phyloP scores from a whole-genome alignment of 2,329 filamentous ascomycete species.

The Colletotrichum karsti region DNA sequence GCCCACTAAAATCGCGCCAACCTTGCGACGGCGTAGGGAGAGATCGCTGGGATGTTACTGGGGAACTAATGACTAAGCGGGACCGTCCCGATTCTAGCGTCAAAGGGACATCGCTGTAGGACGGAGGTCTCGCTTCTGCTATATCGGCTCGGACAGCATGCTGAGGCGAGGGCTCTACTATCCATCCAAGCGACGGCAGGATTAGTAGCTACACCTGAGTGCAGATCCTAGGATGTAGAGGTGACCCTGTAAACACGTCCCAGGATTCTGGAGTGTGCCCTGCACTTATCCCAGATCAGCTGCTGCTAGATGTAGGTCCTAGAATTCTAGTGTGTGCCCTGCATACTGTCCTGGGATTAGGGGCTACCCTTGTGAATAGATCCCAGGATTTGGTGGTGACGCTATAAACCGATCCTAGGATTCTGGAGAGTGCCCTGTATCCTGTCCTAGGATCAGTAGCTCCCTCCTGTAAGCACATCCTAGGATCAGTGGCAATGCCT shows the following conservation, averaged over 20 bases:
- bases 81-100: not conserved
- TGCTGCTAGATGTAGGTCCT: not conserved
- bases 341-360: not conserved
- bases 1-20: not conserved
- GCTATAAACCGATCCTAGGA: not conserved
- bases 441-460: not conserved
- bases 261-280: not conserved
- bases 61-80: not conserved
- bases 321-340: not conserved
- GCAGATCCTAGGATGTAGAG: not conserved
- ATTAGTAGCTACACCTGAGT: not conserved
- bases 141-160: not conserved
- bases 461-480: not conserved
- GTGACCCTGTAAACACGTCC: not conserved
- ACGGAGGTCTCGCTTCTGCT: not conserved
- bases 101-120: not conserved
- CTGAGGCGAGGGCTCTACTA: not conserved
- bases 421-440: not conserved
- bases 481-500: not conserved
- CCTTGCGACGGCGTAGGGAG: not conserved
- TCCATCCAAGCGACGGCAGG: not conserved
- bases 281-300: not conserved
- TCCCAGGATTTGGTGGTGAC: not conserved
- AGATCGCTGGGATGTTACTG: not conserved
- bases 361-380: not conserved